phyloP scores from a whole-genome alignment of 176 grass and related monocot genomes.

The Oropetium thomaeum region DNA sequence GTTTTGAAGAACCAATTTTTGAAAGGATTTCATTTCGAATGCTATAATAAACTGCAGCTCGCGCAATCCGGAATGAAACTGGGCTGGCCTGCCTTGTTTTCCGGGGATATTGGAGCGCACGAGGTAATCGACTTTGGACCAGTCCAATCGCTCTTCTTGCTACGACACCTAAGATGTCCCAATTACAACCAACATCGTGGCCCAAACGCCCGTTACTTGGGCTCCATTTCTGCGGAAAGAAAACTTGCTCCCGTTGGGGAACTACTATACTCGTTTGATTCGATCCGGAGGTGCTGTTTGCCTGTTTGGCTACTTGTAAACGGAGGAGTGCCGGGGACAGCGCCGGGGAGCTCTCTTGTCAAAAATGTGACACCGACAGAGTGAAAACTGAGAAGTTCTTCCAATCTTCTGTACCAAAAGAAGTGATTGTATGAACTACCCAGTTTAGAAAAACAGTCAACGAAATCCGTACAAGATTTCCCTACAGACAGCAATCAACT shows the following conservation, averaged over 20 bases:
- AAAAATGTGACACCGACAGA: background rate
- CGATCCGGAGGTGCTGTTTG: too few species aligned
- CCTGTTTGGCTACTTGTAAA: too few species aligned
- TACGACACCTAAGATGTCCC: background rate
- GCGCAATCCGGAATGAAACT: too few species aligned
- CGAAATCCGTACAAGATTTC: background rate
- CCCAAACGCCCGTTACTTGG: background rate
- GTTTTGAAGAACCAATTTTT: background rate
- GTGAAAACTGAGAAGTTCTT: background rate
- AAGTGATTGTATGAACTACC: background rate
- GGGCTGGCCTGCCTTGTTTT: background rate
- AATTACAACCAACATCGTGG: background rate
- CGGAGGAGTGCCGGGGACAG: too few species aligned
- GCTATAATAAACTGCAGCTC: too few species aligned
- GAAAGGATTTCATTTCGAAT: background rate
- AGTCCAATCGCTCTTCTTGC: background rate
- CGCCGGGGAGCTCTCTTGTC: too few species aligned
- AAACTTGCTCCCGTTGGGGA: too few species aligned
- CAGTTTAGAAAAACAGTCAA: too few species aligned
- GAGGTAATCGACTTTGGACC: background rate
- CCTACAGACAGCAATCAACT: background rate
- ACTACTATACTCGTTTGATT: too few species aligned
- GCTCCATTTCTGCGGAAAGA: background rate
- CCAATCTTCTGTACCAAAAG: background rate
- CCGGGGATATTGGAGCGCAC: background rate